Evolutionary conservation across 2,329 filamentous ascomycete genomes (phyloP).

Genomic region (Purpureocillium lavendulum): DNA sequence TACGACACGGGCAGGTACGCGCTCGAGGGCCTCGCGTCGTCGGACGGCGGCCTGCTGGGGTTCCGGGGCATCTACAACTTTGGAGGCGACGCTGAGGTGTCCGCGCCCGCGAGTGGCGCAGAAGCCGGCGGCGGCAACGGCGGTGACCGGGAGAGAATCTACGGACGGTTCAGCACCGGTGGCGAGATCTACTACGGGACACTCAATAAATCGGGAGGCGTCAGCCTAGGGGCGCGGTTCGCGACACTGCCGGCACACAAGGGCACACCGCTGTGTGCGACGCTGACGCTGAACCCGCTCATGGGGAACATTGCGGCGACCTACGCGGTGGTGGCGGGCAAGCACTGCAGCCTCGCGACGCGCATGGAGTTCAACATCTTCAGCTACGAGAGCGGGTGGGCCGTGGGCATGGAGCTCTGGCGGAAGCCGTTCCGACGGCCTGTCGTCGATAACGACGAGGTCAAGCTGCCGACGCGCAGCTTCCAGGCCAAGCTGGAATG

Average conservation of each 20-base stretch:
- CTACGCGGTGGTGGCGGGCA: conserved; percentile 83
- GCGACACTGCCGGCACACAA: conserved; percentile 73
- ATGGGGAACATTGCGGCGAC: conserved; percentile 90
- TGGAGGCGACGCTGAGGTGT: conserved; percentile 55
- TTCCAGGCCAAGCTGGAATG: conserved; percentile 47
- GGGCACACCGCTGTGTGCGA: conserved; percentile 88
- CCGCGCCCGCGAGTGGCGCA: conserved; percentile 8
- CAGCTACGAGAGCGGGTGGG: conserved; percentile 92
- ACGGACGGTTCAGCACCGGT: conserved; percentile 81
- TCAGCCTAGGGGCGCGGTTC: conserved; percentile 83
- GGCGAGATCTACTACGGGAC: conserved; percentile 94
- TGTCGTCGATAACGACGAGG: conserved; percentile 25
- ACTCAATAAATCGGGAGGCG: conserved; percentile 85
- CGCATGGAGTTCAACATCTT: conserved; percentile 97
- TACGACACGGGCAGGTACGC: conserved; percentile 84
- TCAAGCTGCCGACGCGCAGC: conserved; percentile 22
- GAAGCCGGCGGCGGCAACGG: conserved; percentile 15
- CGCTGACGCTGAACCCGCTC: conserved; percentile 83
- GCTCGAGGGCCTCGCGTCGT: conserved; percentile 83
- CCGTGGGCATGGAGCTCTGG: conserved; percentile 90
- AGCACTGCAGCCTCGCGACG: conserved; percentile 76
- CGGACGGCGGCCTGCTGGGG: conserved; percentile 83
- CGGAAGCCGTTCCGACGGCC: conserved; percentile 44
- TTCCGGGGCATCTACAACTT: conserved; percentile 92
- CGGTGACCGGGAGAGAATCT: conserved; percentile 50